Evolutionary conservation across 2,329 filamentous ascomycete species (phyloP).

Genomic region (Botrytis squamosa): DNA sequence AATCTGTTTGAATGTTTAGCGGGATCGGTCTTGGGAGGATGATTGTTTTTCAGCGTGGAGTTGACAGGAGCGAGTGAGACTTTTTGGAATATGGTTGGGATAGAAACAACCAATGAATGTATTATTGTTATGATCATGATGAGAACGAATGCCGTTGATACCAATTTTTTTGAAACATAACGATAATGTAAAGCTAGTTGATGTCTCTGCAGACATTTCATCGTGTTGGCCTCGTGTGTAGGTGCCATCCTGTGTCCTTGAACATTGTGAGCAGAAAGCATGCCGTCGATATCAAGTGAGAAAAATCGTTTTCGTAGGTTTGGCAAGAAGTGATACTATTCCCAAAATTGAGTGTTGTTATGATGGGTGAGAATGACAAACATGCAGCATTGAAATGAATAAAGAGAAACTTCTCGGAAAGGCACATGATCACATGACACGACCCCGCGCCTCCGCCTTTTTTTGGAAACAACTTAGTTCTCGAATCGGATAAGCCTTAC

Average conservation of each 20-base stretch:
- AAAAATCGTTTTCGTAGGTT: neutral
- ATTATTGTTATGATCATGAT: neutral
- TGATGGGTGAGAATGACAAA: neutral
- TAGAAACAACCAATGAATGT: neutral
- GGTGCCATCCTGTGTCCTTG: neutral
- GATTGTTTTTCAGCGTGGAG: neutral
- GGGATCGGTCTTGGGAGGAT: neutral
- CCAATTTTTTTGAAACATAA: neutral
- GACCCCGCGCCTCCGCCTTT: conserved; percentile 1
- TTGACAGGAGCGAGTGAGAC: neutral
- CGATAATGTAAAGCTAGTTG: too few relatives aligned
- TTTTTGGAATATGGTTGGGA: neutral
- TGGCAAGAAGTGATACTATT: neutral
- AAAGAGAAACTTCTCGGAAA: neutral
- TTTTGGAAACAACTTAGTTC: neutral
- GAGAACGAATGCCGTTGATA: neutral
- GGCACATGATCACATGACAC: conserved; percentile 1
- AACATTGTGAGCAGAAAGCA: neutral
- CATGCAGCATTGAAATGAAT: neutral
- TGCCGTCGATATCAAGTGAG: neutral
- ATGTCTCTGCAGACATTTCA: neutral
- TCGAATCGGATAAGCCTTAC: neutral
- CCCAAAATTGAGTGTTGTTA: neutral
- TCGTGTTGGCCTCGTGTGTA: neutral
- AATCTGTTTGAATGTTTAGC: neutral